Base-by-base conservation (phyloP, 176 grass and related monocot genomes). In the Oryza australiensis region DNA sequence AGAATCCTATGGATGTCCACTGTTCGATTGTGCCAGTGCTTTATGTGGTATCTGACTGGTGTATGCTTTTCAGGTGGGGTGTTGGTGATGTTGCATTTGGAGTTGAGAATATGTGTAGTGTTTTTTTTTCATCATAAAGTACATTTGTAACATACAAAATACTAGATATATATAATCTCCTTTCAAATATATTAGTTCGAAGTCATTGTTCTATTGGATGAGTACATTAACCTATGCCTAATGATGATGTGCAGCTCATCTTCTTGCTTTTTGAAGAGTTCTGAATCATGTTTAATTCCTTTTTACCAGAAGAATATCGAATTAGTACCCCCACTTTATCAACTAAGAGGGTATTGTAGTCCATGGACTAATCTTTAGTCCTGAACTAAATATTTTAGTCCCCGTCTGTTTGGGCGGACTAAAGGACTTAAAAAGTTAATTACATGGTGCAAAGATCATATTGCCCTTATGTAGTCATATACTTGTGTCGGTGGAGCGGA, bases 1-100 rank as follows among this genome's bases (percentile, higher is more conserved):
- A 80, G 84, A 80, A 86, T 66, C 84, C 84, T 80, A 86, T 73
- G 84, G 84, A 10, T 45, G 84, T 60, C 26, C 48, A 73, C 8
- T 51, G 71, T 51, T 51, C 15, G 23, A 51, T 73, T 10, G 26
- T 73, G 26, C 71, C 26, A 20, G 23, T 53, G 68, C 75, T 71
- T 71, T 18, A 3, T 20, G 9, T 43, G 46, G 66, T 64, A 70
- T 33, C 83, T 68, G 83, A 26, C 32, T 64, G 75, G 64, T 75
- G 48, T 41, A 11, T 80, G 68, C 68, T 68, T 84, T 72, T 86
- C 84, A 71, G 74, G 66, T 49, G 72, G 62, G 2, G 62, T 75
- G 81, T 40, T 79, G 14, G 75, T 51, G 55, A 22, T 28, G 28
- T 24, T 20, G 23, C 15, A 7, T 53, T 27, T 64, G 8, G 8